Conservation (phyloP, 2,329 filamentous ascomycete genomes). For the Proliferodiscus dingleyae region DNA sequence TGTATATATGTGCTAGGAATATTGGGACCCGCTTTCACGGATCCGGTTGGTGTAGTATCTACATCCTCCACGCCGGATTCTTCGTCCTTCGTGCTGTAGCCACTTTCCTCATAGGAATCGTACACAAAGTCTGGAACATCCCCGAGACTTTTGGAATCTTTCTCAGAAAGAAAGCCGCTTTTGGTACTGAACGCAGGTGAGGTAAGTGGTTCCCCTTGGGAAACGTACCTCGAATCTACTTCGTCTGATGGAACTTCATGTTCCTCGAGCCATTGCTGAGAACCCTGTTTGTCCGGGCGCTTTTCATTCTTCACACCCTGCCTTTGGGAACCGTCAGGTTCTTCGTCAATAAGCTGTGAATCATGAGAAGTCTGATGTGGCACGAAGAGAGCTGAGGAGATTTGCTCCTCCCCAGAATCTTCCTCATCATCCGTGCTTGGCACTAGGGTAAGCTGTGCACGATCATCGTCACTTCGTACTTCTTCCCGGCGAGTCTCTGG, state of each 20-base stretch:
- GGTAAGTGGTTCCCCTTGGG: slow-evolving; percentile 14
- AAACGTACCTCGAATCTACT: slow-evolving; percentile 21
- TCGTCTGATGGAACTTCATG: slow-evolving; percentile 35
- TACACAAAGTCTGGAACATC: slow-evolving; percentile 13
- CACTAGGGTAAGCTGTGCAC: slow-evolving; percentile 25
- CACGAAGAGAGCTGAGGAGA: slow-evolving; percentile 79
- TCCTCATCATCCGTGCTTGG: slow-evolving; percentile 41
- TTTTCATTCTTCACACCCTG: slow-evolving; percentile 9
- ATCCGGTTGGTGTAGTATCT: slow-evolving; percentile 29
- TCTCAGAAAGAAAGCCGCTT: slow-evolving; percentile 22
- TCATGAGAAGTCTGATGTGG: slow-evolving; percentile 60
- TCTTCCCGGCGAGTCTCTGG: slow-evolving; percentile 3
- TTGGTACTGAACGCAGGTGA: slow-evolving; percentile 22
- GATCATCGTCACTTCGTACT: slow-evolving; percentile 35
- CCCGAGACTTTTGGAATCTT: slow-evolving; percentile 3
- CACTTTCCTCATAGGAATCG: slow-evolving; percentile 23
- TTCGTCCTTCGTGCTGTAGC: slow-evolving; percentile 20
- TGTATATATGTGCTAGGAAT: slow-evolving; percentile 43
- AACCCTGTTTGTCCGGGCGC: slow-evolving; percentile 24
- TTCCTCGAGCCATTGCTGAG: slow-evolving; percentile 31
- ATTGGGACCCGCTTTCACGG: slow-evolving; percentile 26
- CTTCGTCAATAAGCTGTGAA: slow-evolving; percentile 30
- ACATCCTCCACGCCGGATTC: slow-evolving; percentile 25
- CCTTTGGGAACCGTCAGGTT: slow-evolving; percentile 8
- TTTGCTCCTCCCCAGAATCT: slow-evolving; percentile 74